These are phyloP conservation scores for Ceriops zippeliana DNA, from an alignment of 345 rosid species.

Conservation along the genomic window DNA sequence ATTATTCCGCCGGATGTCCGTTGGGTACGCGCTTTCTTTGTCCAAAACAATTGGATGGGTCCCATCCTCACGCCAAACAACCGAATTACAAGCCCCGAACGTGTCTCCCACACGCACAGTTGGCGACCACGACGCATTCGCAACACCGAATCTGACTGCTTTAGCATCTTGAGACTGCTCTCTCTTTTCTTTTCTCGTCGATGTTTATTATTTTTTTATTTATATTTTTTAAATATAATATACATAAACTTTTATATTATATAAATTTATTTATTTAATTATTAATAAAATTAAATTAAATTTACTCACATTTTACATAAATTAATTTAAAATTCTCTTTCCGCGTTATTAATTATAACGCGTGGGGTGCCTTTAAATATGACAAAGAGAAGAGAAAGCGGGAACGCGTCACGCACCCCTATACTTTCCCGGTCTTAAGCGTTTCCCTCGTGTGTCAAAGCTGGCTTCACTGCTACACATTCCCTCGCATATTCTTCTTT, in stretches of 20 bases:
- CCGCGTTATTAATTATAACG: too few species aligned
- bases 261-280: too few species aligned
- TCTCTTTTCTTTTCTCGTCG: too few species aligned
- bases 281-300: too few species aligned
- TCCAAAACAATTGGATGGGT: not conserved
- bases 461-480: slow-evolving; percentile 1
- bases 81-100: not conserved
- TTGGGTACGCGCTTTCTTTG: slow-evolving; percentile 14
- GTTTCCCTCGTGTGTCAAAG: not conserved
- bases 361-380: slow-evolving; percentile 5
- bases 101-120: not conserved
- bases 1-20: not conserved
- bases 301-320: too few species aligned
- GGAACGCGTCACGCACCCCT: slow-evolving; percentile 10
- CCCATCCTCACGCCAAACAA: not conserved
- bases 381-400: slow-evolving; percentile 16
- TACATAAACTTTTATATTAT: too few species aligned
- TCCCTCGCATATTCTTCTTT: not conserved
- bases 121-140: slow-evolving; percentile 10
- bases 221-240: too few species aligned
- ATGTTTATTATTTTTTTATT: not conserved
- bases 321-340: too few species aligned
- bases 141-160: not conserved
- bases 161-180: not conserved
- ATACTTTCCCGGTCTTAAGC: not conserved